These are phyloP conservation scores for Kazachstania martiniae DNA, from an alignment of 805 yeast species.

Conservation along the genomic window DNA sequence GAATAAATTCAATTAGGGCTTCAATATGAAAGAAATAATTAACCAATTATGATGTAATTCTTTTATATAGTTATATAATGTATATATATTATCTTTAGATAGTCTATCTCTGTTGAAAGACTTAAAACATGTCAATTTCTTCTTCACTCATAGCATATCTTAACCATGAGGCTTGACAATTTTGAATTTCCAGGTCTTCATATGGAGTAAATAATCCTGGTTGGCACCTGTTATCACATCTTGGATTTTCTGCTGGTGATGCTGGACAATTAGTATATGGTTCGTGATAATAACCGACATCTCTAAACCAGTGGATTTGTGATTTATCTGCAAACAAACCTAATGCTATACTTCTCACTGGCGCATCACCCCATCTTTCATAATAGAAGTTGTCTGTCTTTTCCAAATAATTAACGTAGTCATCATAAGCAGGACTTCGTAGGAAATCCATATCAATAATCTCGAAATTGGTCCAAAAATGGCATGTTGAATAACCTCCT, in stretches of 20 bases:
- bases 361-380: conserved; percentile 93
- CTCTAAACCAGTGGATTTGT: conserved; percentile 78
- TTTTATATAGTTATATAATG: not conserved
- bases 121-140: conserved; percentile 16
- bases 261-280: conserved; percentile 72
- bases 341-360: conserved; percentile 72
- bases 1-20: too few relatives aligned
- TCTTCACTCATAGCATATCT: conserved; percentile 30
- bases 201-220: conserved; percentile 46
- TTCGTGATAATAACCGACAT: conserved; percentile 64
- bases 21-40: too few relatives aligned
- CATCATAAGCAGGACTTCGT: conserved; percentile 53
- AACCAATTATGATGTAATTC: too few relatives aligned
- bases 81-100: not conserved
- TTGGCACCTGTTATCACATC: conserved; percentile 38
- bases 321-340: conserved; percentile 58
- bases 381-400: conserved; percentile 72
- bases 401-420: conserved; percentile 57
- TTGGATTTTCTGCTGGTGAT: conserved; percentile 30
- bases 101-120: too few relatives aligned
- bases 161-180: conserved; percentile 69
- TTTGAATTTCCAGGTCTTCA: conserved; percentile 47
- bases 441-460: conserved; percentile 76
- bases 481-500: conserved; percentile 51
- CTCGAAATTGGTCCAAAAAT: conserved; percentile 87